Conservation (phyloP, 352 stramenopile genomes). For the Globisporangium mamillatum region DNA sequence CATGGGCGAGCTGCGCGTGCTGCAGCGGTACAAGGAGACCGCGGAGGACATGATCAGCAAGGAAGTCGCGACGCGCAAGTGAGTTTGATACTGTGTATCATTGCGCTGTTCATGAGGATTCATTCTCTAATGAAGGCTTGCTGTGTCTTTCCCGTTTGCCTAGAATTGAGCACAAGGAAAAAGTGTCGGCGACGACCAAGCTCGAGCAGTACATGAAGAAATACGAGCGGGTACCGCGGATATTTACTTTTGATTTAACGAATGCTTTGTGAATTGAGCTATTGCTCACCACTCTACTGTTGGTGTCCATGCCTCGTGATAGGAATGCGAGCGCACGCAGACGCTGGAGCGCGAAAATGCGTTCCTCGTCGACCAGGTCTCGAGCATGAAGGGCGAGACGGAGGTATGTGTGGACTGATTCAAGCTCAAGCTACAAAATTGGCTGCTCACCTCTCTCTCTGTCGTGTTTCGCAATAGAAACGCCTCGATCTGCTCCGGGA, state of each 20-base stretch:
- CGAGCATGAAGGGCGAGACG: slow-evolving; percentile 67
- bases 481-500: slow-evolving; percentile 65
- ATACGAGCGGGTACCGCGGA: slow-evolving; percentile 48
- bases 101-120: background rate
- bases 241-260: background rate
- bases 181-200: slow-evolving; percentile 54
- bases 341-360: slow-evolving; percentile 66
- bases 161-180: slow-evolving; percentile 68
- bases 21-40: slow-evolving; percentile 74
- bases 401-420: slow-evolving; percentile 28
- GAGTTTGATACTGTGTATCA: slow-evolving; percentile 1
- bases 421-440: background rate
- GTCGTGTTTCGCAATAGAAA: slow-evolving; percentile 28
- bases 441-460: background rate
- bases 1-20: slow-evolving; percentile 58
- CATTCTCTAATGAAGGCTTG: background rate
- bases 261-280: background rate
- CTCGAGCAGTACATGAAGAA: slow-evolving; percentile 83
- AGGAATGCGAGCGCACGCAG: slow-evolving; percentile 57
- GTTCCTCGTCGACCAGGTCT: slow-evolving; percentile 69
- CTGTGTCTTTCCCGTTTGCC: background rate
- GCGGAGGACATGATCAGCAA: slow-evolving; percentile 63
- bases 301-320: background rate
- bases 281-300: background rate
- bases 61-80: slow-evolving; percentile 54